Base-by-base conservation (phyloP, 1,139 yeast genomes). In the Hemisphaericaspora lyxosophila region DNA sequence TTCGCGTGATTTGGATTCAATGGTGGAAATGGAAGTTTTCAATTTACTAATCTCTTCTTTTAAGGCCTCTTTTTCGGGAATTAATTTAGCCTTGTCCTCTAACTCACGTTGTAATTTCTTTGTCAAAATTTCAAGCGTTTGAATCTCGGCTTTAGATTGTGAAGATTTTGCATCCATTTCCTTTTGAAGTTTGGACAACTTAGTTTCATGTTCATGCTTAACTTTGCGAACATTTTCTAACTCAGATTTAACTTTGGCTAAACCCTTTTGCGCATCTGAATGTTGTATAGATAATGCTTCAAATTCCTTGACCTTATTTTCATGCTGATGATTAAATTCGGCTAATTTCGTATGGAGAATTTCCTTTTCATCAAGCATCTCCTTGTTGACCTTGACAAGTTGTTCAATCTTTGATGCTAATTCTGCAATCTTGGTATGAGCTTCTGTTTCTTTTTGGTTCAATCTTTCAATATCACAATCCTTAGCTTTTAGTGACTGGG, bases 401-500 rank as follows among this genome's bases (percentile, higher is more conserved):
- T 50, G 45, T 18, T 45, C 32, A 27, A 49, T 18, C 38, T 49
- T 44, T 7, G 34, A 33, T 34, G 49, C 53, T 9, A 53, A 43
- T 8, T 45, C 39, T 18, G 54, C 47, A 9, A 65, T 48, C 7
- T 51, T 47, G 1, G 49, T 53, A 13, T 47, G 51, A n/a, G 55
- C 42, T 9, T 47, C 46, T 17, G 47, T 48, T 38, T 61, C 70
- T 15, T 60, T 60, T 2, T 34, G 38, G 31, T 55, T 57, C 29
- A 66, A 50, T 25, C 49, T 50, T 2, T 57, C 54, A 18, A 68
- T 42, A 13, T 51, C 39, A 4, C 39, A 39, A 30, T 62, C 63
- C 33, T 62, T 64, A 17, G 60, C 62, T 31, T 57, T 54, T 15
- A 66, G 53, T 13, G 55, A 34, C 7, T 52, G 48, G 7, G 60